phyloP scores from a whole-genome alignment of 331 rosid genomes.

The Quercus lobata region DNA sequence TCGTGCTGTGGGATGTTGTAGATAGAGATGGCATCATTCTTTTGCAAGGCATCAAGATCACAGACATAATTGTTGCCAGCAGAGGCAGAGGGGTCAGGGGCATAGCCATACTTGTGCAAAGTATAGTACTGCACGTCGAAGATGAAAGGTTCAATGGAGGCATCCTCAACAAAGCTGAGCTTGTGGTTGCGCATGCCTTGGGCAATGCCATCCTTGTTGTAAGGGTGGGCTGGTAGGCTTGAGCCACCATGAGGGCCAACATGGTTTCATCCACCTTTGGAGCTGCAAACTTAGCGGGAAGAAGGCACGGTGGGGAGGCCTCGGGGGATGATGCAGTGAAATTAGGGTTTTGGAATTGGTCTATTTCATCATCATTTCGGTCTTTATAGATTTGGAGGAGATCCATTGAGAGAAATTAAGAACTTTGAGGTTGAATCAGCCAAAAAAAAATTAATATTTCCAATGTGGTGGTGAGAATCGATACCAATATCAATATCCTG shows the following conservation, averaged over 20 bases:
- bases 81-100: slow-evolving; percentile 89
- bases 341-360: slow-evolving; percentile 45
- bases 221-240: slow-evolving; percentile 60
- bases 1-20: slow-evolving; percentile 78
- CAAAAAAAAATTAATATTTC: no score
- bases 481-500: no score
- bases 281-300: slow-evolving; percentile 67
- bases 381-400: background rate
- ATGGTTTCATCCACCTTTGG: slow-evolving; percentile 88
- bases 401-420: no score
- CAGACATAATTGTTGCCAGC: slow-evolving; percentile 68
- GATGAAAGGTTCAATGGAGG: slow-evolving; percentile 78
- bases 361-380: slow-evolving; percentile 32
- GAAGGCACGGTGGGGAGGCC: slow-evolving; percentile 71
- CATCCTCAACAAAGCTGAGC: slow-evolving; percentile 90
- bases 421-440: no score
- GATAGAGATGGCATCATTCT: slow-evolving; percentile 55
- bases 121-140: slow-evolving; percentile 97
- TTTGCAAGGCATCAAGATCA: slow-evolving; percentile 51
- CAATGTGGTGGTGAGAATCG: no score
- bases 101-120: slow-evolving; percentile 83
- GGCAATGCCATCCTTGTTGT: slow-evolving; percentile 89
- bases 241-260: slow-evolving; percentile 69
- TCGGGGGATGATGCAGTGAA: slow-evolving; percentile 40
- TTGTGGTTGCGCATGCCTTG: slow-evolving; percentile 98